Evolutionary conservation across 2,329 filamentous ascomycete species (phyloP).

Genomic region (Ciborinia camelliae): DNA sequence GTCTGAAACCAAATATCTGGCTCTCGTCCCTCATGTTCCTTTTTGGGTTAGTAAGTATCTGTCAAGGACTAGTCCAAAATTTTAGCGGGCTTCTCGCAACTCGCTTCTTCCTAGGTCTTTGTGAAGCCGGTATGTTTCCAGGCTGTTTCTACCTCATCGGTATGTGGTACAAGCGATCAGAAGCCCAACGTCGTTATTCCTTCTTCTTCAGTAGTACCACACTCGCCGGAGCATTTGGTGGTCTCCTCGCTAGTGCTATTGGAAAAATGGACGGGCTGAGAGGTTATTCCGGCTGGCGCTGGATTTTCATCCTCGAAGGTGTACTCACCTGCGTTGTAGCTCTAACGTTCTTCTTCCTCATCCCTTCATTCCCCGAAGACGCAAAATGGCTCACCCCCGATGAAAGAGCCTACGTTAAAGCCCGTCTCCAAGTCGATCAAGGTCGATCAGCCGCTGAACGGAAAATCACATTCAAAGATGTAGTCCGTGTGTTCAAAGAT

Average conservation of each 20-base stretch:
- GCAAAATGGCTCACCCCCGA: slow-evolving; percentile 69
- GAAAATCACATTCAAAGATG: slow-evolving; percentile 56
- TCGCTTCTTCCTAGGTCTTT: slow-evolving; percentile 80
- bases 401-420: slow-evolving; percentile 63
- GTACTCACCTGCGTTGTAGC: slow-evolving; percentile 59
- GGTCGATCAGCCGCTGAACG: slow-evolving; percentile 63
- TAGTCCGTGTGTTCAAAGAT: slow-evolving; percentile 65
- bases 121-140: slow-evolving; percentile 74
- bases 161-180: slow-evolving; percentile 85
- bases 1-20: slow-evolving; percentile 64
- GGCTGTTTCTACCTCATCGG: slow-evolving; percentile 72
- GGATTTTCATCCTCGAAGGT: slow-evolving; percentile 81
- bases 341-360: slow-evolving; percentile 62
- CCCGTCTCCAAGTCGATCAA: slow-evolving; percentile 65
- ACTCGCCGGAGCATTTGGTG: slow-evolving; percentile 79
- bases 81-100: slow-evolving; percentile 77
- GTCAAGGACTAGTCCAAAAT: slow-evolving; percentile 46
- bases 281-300: slow-evolving; percentile 72
- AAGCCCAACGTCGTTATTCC: slow-evolving; percentile 87
- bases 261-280: slow-evolving; percentile 76
- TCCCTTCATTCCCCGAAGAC: slow-evolving; percentile 73
- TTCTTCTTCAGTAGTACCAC: slow-evolving; percentile 90
- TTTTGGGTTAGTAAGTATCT: slow-evolving; percentile 49
- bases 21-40: slow-evolving; percentile 73
- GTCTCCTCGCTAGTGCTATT: slow-evolving; percentile 79